Conservation (phyloP, 1,284 basidiomycete species). For the Peniophora sp. region DNA sequence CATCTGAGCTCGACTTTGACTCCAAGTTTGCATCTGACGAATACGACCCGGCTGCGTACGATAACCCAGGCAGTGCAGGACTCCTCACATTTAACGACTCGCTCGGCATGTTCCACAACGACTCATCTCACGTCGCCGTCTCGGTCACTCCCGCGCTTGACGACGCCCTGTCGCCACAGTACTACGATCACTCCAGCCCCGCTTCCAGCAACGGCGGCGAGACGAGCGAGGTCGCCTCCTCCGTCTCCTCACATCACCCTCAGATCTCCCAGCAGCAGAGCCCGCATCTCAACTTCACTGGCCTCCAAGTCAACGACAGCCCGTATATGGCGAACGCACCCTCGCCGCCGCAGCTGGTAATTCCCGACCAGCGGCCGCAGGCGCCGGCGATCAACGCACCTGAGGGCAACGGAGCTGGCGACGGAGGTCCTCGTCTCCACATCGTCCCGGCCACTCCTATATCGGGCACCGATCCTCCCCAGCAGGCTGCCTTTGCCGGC, state of each 20-base stretch:
- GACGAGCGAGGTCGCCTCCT: constrained; percentile 42
- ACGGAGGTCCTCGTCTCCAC: constrained; percentile 53
- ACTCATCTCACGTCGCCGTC: constrained; percentile 29
- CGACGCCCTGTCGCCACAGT: constrained; percentile 30
- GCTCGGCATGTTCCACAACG: constrained; percentile 43
- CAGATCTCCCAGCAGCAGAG: constrained; percentile 31
- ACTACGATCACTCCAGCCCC: constrained; percentile 56
- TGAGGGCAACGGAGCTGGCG: constrained; percentile 38
- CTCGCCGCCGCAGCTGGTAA: constrained; percentile 62
- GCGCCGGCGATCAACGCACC: constrained; percentile 61
- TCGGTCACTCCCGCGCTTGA: constrained; percentile 29
- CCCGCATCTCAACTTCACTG: constrained; percentile 50
- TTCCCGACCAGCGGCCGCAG: constrained; percentile 36
- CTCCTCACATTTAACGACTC: constrained; percentile 27
- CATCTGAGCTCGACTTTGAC: constrained; percentile 46
- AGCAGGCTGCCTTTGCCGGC: constrained; percentile 39
- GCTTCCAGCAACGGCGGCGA: constrained; percentile 43
- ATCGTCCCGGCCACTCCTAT: constrained; percentile 79
- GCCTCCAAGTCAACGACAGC: constrained; percentile 48
- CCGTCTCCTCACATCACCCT: constrained; percentile 48
- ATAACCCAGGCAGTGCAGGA: constrained; percentile 39
- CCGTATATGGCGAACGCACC: constrained; percentile 46
- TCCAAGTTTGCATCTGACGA: constrained; percentile 25
- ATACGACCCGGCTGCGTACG: constrained; percentile 66
- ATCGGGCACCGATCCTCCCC: constrained; percentile 40